These are phyloP conservation scores for Dothistroma septosporum DNA, from an alignment of 2,329 filamentous ascomycete species.

Conservation along the genomic window DNA sequence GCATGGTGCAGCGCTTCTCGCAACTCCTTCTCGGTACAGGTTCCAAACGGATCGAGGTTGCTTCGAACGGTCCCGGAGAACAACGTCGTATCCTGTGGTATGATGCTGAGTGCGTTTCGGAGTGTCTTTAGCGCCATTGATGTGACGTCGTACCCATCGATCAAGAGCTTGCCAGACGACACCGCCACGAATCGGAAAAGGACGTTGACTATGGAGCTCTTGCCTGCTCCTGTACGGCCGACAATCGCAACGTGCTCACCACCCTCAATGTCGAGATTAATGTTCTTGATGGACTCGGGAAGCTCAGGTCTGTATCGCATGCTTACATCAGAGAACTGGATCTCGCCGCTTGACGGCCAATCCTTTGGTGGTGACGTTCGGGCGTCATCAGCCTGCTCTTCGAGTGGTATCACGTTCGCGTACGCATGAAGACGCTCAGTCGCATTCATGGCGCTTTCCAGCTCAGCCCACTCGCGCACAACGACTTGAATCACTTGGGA, in stretches of 20 bases:
- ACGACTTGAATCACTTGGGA: neutral
- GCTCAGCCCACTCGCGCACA: neutral
- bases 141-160: slow-evolving; percentile 87
- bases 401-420: slow-evolving; percentile 92
- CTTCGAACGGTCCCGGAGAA: slow-evolving; percentile 88
- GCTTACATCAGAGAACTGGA: slow-evolving; percentile 84
- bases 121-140: slow-evolving; percentile 85
- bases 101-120: slow-evolving; percentile 90
- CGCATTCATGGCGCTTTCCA: neutral
- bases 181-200: slow-evolving; percentile 92
- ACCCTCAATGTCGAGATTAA: slow-evolving; percentile 80
- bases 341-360: slow-evolving; percentile 81
- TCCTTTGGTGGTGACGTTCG: slow-evolving; percentile 65
- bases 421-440: slow-evolving; percentile 96
- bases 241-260: slow-evolving; percentile 95
- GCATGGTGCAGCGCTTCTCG: slow-evolving; percentile 82
- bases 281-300: slow-evolving; percentile 75
- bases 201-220: slow-evolving; percentile 88
- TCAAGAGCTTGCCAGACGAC: slow-evolving; percentile 79
- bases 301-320: slow-evolving; percentile 85
- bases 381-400: slow-evolving; percentile 69
- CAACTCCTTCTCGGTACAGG: slow-evolving; percentile 86
- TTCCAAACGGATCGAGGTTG: slow-evolving; percentile 87
- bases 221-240: slow-evolving; percentile 89
- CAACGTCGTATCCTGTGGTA: slow-evolving; percentile 92